These are phyloP conservation scores for Fusarium goolgardi DNA, from an alignment of 2,329 filamentous ascomycete genomes.

Conservation along the genomic window DNA sequence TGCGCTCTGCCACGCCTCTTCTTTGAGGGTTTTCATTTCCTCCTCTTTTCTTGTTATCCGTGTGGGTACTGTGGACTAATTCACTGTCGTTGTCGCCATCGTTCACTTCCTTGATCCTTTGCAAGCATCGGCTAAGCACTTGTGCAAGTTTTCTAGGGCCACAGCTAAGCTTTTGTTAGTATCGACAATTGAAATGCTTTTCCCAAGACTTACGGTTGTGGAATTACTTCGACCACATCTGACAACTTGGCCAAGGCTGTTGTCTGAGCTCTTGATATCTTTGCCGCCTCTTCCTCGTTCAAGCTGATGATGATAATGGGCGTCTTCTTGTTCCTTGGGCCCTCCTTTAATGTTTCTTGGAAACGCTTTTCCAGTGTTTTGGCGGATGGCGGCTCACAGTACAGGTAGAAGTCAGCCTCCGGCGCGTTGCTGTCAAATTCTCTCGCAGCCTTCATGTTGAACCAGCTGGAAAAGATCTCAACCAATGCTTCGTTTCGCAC, in stretches of 20 bases:
- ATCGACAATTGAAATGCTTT: fast-evolving
- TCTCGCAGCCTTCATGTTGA: conserved; percentile 48
- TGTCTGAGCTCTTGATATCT: conserved; percentile 40
- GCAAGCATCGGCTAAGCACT: conserved; percentile 44
- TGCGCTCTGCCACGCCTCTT: not conserved
- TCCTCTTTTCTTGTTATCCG: not conserved
- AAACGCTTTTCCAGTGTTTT: conserved; percentile 32
- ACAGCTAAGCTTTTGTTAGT: conserved; percentile 26
- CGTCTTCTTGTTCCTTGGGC: conserved; percentile 1
- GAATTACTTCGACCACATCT: conserved; percentile 48
- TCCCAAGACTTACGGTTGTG: conserved; percentile 46
- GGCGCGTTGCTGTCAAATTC: conserved; percentile 9
- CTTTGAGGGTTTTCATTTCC: not conserved
- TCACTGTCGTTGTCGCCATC: not conserved
- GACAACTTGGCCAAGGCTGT: conserved; percentile 41
- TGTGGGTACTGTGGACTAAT: not conserved
- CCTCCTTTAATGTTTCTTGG: conserved; percentile 1
- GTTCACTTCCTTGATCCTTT: not conserved
- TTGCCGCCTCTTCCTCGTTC: conserved; percentile 48
- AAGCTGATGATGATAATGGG: conserved; percentile 48
- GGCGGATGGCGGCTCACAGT: conserved; percentile 45
- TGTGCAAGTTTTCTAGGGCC: conserved; percentile 50
- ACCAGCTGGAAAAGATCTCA: conserved; percentile 51
- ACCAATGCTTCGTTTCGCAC: conserved; percentile 48
- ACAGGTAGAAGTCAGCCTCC: conserved; percentile 45